phyloP scores from a whole-genome alignment of 495 filamentous ascomycete species.

The Neurospora tetrasperma region DNA sequence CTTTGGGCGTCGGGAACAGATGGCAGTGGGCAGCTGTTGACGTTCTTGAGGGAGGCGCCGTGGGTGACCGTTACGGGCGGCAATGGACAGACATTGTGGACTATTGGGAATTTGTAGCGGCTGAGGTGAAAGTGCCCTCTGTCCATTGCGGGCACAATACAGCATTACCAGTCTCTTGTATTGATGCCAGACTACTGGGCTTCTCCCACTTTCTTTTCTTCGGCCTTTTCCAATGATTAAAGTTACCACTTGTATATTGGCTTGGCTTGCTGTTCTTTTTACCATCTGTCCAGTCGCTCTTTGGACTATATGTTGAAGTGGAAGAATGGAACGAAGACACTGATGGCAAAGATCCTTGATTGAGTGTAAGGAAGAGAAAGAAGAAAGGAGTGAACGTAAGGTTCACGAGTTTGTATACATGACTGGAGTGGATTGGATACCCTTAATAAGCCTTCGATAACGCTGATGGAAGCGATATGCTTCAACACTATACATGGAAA shows the following conservation, averaged over 20 bases:
- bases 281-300: neutral
- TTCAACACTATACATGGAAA: neutral
- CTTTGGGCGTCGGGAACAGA: constrained; percentile 5
- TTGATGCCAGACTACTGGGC: neutral
- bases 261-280: neutral
- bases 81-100: constrained; percentile 4
- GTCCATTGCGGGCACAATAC: neutral
- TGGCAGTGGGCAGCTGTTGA: constrained; percentile 1
- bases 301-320: neutral
- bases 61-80: constrained; percentile 4
- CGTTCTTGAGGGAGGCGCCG: constrained; percentile 4
- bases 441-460: no score
- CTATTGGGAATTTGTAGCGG: constrained; percentile 1
- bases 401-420: no score
- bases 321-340: no score
- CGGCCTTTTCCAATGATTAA: neutral
- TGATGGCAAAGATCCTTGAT: no score
- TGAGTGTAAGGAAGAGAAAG: no score
- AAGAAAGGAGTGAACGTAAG: no score
- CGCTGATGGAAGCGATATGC: no score
- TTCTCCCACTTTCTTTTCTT: neutral
- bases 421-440: no score
- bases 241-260: neutral
- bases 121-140: neutral
- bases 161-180: neutral